phyloP scores from a whole-genome alignment of 1,139 yeast genomes.

The Pichia sp. region DNA sequence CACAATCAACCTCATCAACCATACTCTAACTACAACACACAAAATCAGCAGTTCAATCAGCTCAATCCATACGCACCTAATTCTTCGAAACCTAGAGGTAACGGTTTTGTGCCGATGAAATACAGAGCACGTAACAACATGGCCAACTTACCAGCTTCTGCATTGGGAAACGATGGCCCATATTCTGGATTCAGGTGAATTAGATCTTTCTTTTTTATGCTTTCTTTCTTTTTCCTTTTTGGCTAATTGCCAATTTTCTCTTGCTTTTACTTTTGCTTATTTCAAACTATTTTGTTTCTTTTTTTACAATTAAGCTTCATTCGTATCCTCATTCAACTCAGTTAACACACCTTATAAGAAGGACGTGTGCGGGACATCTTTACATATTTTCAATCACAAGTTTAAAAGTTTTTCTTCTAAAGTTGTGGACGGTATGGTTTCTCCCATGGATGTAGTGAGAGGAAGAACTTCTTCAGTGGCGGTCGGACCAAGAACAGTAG shows the following conservation, averaged over 20 bases:
- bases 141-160: conserved; percentile 13
- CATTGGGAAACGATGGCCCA: conserved; percentile 24
- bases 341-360: neutral
- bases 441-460: neutral
- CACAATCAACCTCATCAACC: neutral
- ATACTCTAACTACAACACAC: neutral
- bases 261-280: neutral
- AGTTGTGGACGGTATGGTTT: neutral
- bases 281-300: neutral
- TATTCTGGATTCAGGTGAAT: conserved; percentile 24
- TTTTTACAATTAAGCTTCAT: neutral
- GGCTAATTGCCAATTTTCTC: neutral
- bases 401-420: neutral
- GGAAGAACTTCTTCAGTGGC: neutral
- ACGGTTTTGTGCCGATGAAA: conserved; percentile 13
- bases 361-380: neutral
- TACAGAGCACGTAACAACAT: conserved; percentile 8
- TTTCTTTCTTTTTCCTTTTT: neutral
- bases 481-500: neutral
- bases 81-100: neutral
- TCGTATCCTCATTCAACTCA: neutral
- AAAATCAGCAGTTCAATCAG: neutral
- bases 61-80: conserved; percentile 7
- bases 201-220: conserved; percentile 1
- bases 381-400: neutral